A percentile compares a stretch with the other conserved stretches of the same genome.
phyloP scores from a whole-genome alignment of 306 rosid species.

The Malus orientalis region DNA sequence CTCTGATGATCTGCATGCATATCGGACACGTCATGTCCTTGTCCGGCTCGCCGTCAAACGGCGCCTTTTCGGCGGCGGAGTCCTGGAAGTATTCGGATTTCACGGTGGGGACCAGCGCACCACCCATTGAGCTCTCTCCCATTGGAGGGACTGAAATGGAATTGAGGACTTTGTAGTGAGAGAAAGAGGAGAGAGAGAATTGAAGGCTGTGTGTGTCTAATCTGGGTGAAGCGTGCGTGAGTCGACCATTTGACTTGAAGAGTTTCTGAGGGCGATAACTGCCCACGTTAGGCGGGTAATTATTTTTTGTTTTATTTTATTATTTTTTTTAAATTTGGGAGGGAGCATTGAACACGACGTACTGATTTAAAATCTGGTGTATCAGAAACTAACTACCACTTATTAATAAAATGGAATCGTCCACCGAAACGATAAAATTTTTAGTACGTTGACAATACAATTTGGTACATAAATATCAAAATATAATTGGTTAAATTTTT shows the following conservation, averaged over 20 bases:
- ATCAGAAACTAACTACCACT: background rate
- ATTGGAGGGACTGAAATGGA: background rate
- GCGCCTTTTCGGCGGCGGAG: background rate
- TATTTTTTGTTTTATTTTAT: background rate
- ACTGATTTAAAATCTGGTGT: background rate
- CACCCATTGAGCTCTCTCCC: slow-evolving; percentile 10
- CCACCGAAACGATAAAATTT: no score
- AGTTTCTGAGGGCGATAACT: slow-evolving; percentile 24
- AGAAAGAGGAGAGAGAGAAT: background rate
- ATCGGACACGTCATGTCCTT: slow-evolving; percentile 69
- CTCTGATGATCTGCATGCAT: slow-evolving; percentile 78
- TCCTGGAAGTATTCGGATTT: slow-evolving; percentile 8
- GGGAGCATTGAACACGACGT: background rate
- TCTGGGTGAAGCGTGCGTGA: no score
- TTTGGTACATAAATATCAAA: no score
- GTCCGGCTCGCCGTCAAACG: slow-evolving; percentile 15
- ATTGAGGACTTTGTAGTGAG: background rate
- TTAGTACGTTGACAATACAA: accelerated
- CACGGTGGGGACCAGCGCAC: slow-evolving; percentile 8
- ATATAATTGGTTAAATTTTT: no score
- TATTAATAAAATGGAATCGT: background rate
- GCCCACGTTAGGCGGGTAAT: slow-evolving; percentile 27
- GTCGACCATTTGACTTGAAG: background rate
- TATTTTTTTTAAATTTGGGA: background rate
- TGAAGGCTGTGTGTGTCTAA: background rate